These are phyloP conservation scores for Neurospora terricola DNA, from an alignment of 495 filamentous ascomycete genomes.

Conservation along the genomic window DNA sequence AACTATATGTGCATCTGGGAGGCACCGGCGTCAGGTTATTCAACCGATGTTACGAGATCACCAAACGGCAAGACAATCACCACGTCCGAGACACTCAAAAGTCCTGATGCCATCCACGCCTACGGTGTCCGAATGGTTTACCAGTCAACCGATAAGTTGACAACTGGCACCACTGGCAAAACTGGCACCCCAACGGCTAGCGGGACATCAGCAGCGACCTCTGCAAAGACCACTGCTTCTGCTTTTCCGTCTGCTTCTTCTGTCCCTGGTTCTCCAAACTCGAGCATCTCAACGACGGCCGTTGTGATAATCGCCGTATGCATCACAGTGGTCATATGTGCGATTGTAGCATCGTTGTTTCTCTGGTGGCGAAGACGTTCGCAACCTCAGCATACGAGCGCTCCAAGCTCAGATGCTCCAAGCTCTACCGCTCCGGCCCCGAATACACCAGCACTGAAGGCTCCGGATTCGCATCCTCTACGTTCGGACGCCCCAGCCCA, in stretches of 20 bases:
- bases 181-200: neutral
- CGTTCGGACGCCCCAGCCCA: neutral
- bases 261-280: neutral
- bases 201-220: neutral
- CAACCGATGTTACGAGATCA: slow-evolving; percentile 6
- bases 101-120: slow-evolving; percentile 11
- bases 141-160: slow-evolving; percentile 10
- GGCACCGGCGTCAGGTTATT: slow-evolving; percentile 1
- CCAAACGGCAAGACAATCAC: slow-evolving; percentile 4
- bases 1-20: slow-evolving; percentile 15
- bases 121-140: slow-evolving; percentile 19
- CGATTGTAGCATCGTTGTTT: neutral
- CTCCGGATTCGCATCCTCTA: neutral
- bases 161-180: neutral
- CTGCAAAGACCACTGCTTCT: neutral
- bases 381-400: neutral
- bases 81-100: neutral
- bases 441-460: neutral
- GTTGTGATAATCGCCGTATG: neutral
- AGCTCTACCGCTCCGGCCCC: neutral
- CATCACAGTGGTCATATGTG: neutral
- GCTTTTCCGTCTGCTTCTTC: neutral
- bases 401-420: neutral
- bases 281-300: neutral
- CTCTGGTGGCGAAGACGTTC: neutral